Evolutionary conservation across 768 basidiomycete genomes (phyloP).

Genomic region (Phanerodontia chrysosporium): DNA sequence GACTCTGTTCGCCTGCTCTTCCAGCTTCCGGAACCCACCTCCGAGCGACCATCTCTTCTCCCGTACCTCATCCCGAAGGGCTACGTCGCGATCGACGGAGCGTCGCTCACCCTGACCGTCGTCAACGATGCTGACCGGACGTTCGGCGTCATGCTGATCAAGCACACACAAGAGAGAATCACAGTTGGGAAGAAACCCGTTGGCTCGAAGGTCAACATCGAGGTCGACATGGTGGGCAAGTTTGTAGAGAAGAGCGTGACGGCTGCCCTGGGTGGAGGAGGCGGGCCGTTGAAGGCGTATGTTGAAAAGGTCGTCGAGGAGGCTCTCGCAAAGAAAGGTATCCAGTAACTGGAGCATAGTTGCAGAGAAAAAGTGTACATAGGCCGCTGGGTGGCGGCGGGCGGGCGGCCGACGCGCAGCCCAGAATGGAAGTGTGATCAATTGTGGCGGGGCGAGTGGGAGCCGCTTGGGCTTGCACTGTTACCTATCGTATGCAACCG

Average conservation of each 20-base stretch:
- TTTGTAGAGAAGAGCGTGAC: conserved; percentile 82
- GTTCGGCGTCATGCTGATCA: conserved; percentile 93
- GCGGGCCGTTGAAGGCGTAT: conserved; percentile 40
- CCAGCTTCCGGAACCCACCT: conserved; percentile 61
- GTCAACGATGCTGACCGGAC: conserved; percentile 59
- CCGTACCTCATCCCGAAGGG: conserved; percentile 91
- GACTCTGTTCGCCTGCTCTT: conserved; percentile 86
- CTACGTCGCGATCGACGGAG: conserved; percentile 90
- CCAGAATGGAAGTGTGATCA: conserved; percentile 1
- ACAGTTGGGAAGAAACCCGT: conserved; percentile 69
- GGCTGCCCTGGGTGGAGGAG: conserved; percentile 53
- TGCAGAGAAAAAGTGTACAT: background rate
- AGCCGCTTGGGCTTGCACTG: conserved; percentile 8
- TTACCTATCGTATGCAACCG: conserved; percentile 8
- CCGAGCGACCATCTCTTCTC: conserved; percentile 57
- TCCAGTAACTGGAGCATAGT: conserved; percentile 22
- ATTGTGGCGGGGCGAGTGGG: conserved; percentile 2
- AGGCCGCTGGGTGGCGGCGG: background rate
- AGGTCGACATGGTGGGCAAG: conserved; percentile 93
- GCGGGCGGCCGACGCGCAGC: background rate
- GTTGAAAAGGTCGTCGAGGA: conserved; percentile 59
- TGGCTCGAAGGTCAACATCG: conserved; percentile 87
- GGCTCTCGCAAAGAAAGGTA: conserved; percentile 43
- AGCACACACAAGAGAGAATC: conserved; percentile 88
- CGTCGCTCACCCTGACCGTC: conserved; percentile 84